Evolutionary conservation across 208 protist genomes (phyloP).

Genomic region (Trypanosomatidae sp.): DNA sequence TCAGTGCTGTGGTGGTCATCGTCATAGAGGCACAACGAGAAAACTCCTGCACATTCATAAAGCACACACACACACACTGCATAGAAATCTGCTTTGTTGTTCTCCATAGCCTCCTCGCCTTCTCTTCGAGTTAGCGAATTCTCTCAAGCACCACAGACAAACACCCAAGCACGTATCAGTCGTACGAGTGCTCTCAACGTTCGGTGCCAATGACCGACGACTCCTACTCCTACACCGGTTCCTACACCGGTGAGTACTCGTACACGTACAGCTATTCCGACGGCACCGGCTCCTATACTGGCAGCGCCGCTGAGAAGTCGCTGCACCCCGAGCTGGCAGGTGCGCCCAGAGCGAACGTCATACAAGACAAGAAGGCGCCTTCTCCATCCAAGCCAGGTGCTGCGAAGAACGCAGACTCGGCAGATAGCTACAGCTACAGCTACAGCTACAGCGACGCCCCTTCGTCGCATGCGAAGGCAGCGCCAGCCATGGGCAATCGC

Average conservation of each 20-base stretch:
- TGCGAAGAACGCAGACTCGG: not conserved
- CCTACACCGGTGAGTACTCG: slow-evolving; percentile 34
- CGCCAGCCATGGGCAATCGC: not conserved
- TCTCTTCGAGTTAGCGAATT: not conserved
- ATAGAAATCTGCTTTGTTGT: not conserved
- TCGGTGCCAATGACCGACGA: slow-evolving; percentile 21
- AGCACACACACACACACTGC: not conserved
- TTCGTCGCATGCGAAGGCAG: not conserved
- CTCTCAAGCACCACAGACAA: not conserved
- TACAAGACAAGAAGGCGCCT: not conserved
- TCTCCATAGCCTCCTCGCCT: not conserved
- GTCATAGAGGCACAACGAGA: not conserved
- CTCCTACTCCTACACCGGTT: slow-evolving; percentile 39
- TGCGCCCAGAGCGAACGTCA: not conserved
- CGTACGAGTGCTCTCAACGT: not conserved
- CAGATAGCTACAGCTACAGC: slow-evolving; percentile 17
- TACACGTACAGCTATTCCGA: slow-evolving; percentile 38
- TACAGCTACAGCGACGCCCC: slow-evolving; percentile 32
- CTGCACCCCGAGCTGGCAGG: not conserved
- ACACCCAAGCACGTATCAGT: not conserved
- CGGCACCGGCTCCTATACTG: slow-evolving; percentile 5
- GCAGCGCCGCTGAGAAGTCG: not conserved
- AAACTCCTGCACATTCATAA: not conserved
- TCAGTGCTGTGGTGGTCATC: not conserved
- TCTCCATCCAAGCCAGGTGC: not conserved